Base-by-base conservation (phyloP, 2,329 filamentous ascomycete genomes). In the Aspergillus aculeatinus region DNA sequence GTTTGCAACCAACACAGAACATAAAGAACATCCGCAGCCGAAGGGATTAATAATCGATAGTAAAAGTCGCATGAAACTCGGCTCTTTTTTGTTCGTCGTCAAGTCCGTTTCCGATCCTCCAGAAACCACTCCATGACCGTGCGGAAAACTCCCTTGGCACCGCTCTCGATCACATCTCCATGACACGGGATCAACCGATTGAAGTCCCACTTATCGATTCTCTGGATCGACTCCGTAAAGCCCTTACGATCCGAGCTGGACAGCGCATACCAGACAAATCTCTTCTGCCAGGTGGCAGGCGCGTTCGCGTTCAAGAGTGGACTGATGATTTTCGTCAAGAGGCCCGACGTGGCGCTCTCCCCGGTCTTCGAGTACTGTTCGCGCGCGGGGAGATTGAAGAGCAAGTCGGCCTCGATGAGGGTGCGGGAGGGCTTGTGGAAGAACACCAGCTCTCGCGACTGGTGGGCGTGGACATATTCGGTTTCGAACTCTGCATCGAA, bases 361-460 rank as follows among this genome's bases (percentile, higher is more conserved):
- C 80, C 82, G 0, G 85, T 78, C 67, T 66, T 84, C 1, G 77
- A 85, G 77, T 91, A 97, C 79, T 98, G 95, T 79, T 99, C 95
- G 0, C 80, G 86, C 0, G 92, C 86, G 0, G 95, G 95, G 35
- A 96, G 79, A 75, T 97, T 98, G 83, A 98, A 98, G 65, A 98
- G 73, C 48, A 98, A 77, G 75, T 99, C 95, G 5, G 92, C 95
- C 78, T 96, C 81, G 71, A 99, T 93, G 49, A 99, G 78, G 0
- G 92, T 89, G 59, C 82, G 80, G 12, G 90, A 88, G 0, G 91
- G 92, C 73, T 87, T 89, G 81, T 96, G 92, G 71, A 88, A 80
- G 77, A 98, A 92, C 27, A 95, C 92, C 31, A 98, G 80, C 77
- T 99, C 95, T 72, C 91, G 89, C 79, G 96, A 97, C 31, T 82